These are phyloP conservation scores for Thalassiosira allenii DNA, from an alignment of 352 stramenopile genomes.

Conservation along the genomic window DNA sequence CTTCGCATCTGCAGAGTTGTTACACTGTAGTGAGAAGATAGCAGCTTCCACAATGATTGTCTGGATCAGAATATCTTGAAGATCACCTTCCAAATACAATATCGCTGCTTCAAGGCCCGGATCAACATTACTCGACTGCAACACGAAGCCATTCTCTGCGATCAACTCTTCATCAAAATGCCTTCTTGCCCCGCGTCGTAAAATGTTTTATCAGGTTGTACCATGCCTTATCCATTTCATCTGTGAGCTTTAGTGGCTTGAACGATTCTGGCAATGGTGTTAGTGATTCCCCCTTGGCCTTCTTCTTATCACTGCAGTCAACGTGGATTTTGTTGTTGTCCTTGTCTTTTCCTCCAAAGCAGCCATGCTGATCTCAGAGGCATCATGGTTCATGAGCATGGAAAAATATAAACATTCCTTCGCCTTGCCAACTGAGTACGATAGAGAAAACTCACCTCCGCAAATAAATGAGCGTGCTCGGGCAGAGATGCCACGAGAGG, in stretches of 20 bases:
- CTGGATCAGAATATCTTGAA: too few species aligned
- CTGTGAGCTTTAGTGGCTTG: constrained; percentile 52
- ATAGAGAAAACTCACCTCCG: constrained; percentile 36
- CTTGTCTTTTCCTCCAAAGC: constrained; percentile 41
- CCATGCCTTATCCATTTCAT: constrained; percentile 62
- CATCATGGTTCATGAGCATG: too few species aligned
- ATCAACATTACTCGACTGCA: too few species aligned
- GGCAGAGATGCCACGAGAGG: constrained; percentile 70
- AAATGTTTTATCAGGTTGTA: constrained; percentile 56
- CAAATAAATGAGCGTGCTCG: constrained; percentile 76
- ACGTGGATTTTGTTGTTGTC: constrained; percentile 6
- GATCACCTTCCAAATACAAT: too few species aligned
- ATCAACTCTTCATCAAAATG: too few species aligned
- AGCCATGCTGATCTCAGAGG: constrained; percentile 42
- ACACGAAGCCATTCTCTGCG: too few species aligned
- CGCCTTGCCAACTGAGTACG: too few species aligned
- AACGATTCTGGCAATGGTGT: constrained; percentile 50
- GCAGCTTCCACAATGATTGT: too few species aligned
- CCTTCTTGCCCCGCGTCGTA: constrained; percentile 3
- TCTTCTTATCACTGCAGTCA: constrained; percentile 35
- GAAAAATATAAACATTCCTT: too few species aligned
- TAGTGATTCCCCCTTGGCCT: constrained; percentile 6
- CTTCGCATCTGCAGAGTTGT: too few species aligned
- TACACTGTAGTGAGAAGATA: too few species aligned
- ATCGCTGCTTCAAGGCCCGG: too few species aligned